Percentiles rank a stretch among this genome's conserved stretches.
Evolutionary conservation across 164 flowering plant species (phyloP).

Genomic region (Berberis thunbergii): DNA sequence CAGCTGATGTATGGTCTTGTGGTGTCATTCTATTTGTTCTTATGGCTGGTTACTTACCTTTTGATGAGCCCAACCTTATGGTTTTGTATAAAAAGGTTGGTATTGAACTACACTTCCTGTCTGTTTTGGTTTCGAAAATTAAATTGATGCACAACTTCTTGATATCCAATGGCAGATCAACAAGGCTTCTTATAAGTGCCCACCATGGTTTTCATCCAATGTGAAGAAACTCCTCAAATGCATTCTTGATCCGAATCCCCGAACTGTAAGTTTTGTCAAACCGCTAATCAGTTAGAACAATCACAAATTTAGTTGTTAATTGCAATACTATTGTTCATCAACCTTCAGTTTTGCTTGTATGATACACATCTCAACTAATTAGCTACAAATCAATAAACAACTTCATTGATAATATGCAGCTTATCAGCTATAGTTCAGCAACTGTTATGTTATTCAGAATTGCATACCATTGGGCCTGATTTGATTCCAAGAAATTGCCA

Average conservation of each 20-base stretch:
- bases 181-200: constrained; percentile 64
- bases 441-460: no score
- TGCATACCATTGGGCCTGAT: no score
- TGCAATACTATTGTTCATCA: no score
- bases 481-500: no score
- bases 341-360: no score
- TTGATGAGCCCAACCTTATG: constrained; percentile 70
- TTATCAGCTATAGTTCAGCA: no score
- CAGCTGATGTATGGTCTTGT: constrained; percentile 95
- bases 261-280: constrained; percentile 41
- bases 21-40: constrained; percentile 94
- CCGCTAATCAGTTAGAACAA: not conserved
- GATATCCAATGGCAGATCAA: constrained; percentile 41
- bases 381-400: no score
- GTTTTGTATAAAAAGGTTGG: constrained; percentile 65
- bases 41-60: constrained; percentile 92
- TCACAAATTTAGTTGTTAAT: no score
- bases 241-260: constrained; percentile 82
- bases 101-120: not conserved
- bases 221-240: constrained; percentile 60
- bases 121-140: not conserved
- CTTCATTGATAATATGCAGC: no score
- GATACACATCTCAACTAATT: no score
- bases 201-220: constrained; percentile 71
- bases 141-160: constrained; percentile 1